Evolutionary conservation across 768 basidiomycete genomes (phyloP).

Genomic region (Crassisporium funariophilum): DNA sequence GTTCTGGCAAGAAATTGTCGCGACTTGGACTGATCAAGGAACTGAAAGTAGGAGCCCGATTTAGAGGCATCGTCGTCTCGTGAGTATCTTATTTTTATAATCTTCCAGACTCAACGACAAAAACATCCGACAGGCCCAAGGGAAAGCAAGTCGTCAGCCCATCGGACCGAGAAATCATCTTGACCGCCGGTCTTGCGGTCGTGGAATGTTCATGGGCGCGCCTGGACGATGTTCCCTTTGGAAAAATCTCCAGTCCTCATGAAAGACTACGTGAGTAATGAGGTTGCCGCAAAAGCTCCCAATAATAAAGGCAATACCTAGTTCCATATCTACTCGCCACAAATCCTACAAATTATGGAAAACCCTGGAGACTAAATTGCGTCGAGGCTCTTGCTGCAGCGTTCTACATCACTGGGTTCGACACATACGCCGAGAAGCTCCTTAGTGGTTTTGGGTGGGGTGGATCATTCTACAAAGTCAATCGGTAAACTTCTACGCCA

Average conservation of each 20-base stretch:
- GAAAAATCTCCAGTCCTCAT: constrained; percentile 90
- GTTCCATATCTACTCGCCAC: constrained; percentile 95
- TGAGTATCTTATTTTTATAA: constrained; percentile 41
- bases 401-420: constrained; percentile 91
- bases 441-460: constrained; percentile 91
- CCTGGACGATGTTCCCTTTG: constrained; percentile 91
- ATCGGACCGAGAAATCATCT: constrained; percentile 79
- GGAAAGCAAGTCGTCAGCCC: constrained; percentile 79
- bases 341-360: constrained; percentile 98
- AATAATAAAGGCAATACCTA: constrained; percentile 29
- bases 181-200: constrained; percentile 82
- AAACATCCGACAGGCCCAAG: constrained; percentile 53
- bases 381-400: constrained; percentile 94
- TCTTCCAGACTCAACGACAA: not conserved
- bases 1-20: constrained; percentile 86
- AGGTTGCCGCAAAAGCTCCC: not conserved
- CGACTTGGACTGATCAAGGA: constrained; percentile 83
- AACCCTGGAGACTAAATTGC: constrained; percentile 95
- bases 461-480: constrained; percentile 82
- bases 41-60: constrained; percentile 81
- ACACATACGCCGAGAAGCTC: constrained; percentile 75
- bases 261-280: constrained; percentile 80
- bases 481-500: constrained; percentile 51
- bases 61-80: constrained; percentile 94
- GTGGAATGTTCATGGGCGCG: constrained; percentile 99